Evolutionary conservation across 2,329 filamentous ascomycete genomes (phyloP), one percentile per base, ranked within the genome.

Genomic region (Myriangium duriaei): DNA sequence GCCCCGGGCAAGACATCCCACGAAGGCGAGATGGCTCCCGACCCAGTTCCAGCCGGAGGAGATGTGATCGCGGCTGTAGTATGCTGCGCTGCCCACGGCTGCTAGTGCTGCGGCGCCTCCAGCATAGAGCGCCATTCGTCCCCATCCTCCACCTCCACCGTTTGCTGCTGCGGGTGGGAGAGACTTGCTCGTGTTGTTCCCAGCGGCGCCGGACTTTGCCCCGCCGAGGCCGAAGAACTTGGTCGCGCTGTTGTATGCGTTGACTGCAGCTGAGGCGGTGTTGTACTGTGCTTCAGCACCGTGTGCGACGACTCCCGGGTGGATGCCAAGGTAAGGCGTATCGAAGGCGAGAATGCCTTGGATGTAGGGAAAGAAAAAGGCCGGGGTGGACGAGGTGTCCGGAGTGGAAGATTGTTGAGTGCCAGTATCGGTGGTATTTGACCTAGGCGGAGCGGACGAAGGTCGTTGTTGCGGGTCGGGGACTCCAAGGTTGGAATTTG

Each of bases 291-390:
- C 79, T 64, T 96, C 86, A 4, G 88, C 87, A 42, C 79, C 77
- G 56, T 88, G 81, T 3, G 83, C 82, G n/a, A 91, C 78, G 2
- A 91, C 81, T 16, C 81, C 80, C 0, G 83, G 82, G 14, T 79
- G 74, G 46, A 87, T 85, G 41, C 82, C 81, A 1, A 91, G 71
- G 56, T 82, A 98, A 1, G 91, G 91, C 1, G 91, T 98, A 61
- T 96, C 88, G 56, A 95, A 94, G 35, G 87, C 84, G 33, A 96
- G 71, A 16, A 96, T 74, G 47, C 82, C 88, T 59, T 88, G 81
- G 47, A 96, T 76, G 58, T 86, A 88, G 1, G 88, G 88, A 56
- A 96, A 96, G 80, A 95, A 88, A 56, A 93, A 75, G 31, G 50
- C 47, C 16, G 60, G 53, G 5, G 58, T 56, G 30, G 49, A 49